Conservation (phyloP, 1,139 yeast species). For the Candida tetrigidarum region DNA sequence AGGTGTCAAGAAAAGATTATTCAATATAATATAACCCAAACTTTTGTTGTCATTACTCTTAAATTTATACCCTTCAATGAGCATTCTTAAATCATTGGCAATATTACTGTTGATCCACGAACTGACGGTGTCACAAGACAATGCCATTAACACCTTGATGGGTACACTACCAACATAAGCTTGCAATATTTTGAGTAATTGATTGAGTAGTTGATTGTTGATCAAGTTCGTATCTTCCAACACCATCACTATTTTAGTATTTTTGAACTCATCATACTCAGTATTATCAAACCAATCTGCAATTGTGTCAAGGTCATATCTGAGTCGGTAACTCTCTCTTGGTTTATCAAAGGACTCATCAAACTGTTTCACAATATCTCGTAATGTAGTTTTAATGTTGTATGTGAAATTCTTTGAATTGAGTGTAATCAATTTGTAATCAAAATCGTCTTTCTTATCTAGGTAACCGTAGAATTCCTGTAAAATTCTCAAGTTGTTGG, state of each 20-base stretch:
- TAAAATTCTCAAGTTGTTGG: slow-evolving; percentile 56
- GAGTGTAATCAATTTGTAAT: slow-evolving; percentile 37
- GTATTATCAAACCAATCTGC: slow-evolving; percentile 55
- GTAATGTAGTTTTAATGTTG: slow-evolving; percentile 43
- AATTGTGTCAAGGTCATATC: slow-evolving; percentile 58
- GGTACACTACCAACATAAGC: slow-evolving; percentile 41
- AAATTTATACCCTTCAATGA: slow-evolving; percentile 47
- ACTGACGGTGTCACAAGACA: slow-evolving; percentile 48
- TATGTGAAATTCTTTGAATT: slow-evolving; percentile 43
- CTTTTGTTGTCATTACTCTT: slow-evolving; percentile 45
- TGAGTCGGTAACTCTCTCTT: slow-evolving; percentile 25
- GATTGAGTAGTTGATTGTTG: slow-evolving; percentile 53
- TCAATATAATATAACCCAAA: slow-evolving; percentile 41
- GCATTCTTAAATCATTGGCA: slow-evolving; percentile 33
- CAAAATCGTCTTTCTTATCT: slow-evolving; percentile 14
- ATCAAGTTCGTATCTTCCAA: slow-evolving; percentile 72
- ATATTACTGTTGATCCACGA: slow-evolving; percentile 42
- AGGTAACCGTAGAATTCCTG: slow-evolving; percentile 41
- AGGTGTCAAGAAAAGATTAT: slow-evolving; percentile 36
- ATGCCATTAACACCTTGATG: slow-evolving; percentile 53
- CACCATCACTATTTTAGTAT: slow-evolving; percentile 40
- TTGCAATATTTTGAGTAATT: slow-evolving; percentile 51
- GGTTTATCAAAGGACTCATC: slow-evolving; percentile 12
- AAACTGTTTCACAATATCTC: slow-evolving; percentile 43
- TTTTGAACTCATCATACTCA: slow-evolving; percentile 13